Evolutionary conservation across 495 filamentous ascomycete genomes (phyloP), one percentile per base, ranked within the genome.

Genomic region (Penicillium ochrochloron): DNA sequence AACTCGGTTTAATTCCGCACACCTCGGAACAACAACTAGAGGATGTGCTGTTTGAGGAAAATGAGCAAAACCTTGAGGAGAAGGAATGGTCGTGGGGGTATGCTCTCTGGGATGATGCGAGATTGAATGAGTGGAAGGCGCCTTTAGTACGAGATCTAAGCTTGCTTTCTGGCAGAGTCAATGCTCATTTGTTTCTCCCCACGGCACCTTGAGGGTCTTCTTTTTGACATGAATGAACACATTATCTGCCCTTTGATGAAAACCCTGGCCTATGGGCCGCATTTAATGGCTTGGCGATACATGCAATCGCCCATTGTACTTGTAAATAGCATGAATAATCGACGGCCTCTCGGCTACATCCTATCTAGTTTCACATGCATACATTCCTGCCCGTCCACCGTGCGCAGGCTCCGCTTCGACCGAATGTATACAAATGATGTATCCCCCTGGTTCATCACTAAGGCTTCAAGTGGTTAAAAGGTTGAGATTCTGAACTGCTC

Each of bases 41-140:
- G 55, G 21, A 57, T 12, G 29, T 17, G 15, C 7, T 55, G n/a
- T 3, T 37, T 33, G 35, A 10, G 52, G 3, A 34, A n/a, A 19
- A 6, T 19, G 17, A 19, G 10, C 12, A 7, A 55, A 19, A 15
- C 4, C 23, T 17, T 27, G 11, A 55, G 27, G 1, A 9, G 0
- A 35, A 27, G 25, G 25, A 27, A 37, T 55, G 52, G 52, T 15
- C 29, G 9, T 55, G 52, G 52, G 52, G 52, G 17, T 55, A 21
- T 55, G 52, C 31, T 34, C 15, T 55, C 19, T 55, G 31, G 33
- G 52, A 35, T 34, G 31, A 21, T 19, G 25, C 7, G 0, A 55
- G 29, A 5, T 35, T 55, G n/a, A 19, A 55, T 9, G 23, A n/a
- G 33, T 55, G 29, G 50, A 11, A 53, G 11, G 50, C 50, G 3